Evolutionary conservation across 1,139 yeast genomes (phyloP), one percentile per base, ranked within the genome.

Genomic region (Kodamaea arcana): DNA sequence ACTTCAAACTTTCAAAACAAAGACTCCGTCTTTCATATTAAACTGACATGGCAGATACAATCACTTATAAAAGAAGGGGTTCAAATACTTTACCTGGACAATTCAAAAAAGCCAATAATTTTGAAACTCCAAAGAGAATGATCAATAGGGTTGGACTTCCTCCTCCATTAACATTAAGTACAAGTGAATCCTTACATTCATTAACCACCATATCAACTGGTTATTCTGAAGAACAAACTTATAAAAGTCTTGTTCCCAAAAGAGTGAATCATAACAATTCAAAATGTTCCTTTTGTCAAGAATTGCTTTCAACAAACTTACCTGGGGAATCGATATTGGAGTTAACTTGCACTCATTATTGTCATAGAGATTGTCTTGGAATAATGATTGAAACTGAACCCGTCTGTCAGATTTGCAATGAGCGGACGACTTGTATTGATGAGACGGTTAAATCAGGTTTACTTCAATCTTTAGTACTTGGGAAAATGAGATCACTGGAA

Each of bases 281-380:
- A n/a, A n/a, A n/a, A n/a, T 62, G 68, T 44, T 53, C 63, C 8
- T 54, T 60, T 27, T 62, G 68, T 36, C 46, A 52, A n/a, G 63
- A 56, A 17, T 43, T 40, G 3, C 43, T 62, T 24, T 37, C 42
- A 3, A 23, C 28, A 7, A 34, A 28, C 18, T 35, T 44, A 12
- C 42, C 41, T 2, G 62, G 60, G 7, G 63, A 59, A 29, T 46
- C 45, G 12, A 40, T 53, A n/a, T 36, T 60, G 15, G 54, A 50
- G 30, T 46, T 62, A 27, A 45, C 52, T 4, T 62, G 68, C 36
- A 44, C 47, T 10, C 65, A 62, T 42, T 34, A 43, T 24, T 56
- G 62, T 32, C 68, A 62, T 39, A 48, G 54, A 32, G 58, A 58
- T 27, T 62, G 68, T 37, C 49, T 58, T 15, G 37, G 39, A 8